Conservation (phyloP, 257 asterid species). For the Solanum chilense region DNA sequence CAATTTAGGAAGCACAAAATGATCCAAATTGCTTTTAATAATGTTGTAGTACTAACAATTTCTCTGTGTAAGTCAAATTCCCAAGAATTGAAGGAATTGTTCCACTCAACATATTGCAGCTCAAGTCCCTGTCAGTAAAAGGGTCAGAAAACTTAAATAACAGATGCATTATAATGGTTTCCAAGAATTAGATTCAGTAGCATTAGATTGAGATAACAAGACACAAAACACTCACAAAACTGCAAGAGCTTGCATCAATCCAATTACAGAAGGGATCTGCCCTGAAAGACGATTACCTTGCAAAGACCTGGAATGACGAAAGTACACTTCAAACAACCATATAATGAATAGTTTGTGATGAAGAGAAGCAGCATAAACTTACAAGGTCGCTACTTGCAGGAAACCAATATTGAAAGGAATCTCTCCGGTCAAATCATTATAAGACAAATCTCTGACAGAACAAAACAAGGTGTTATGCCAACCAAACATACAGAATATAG, state of each 20-base stretch:
- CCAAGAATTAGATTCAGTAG: neutral
- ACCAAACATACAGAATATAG: neutral
- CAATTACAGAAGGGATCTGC: slow-evolving; percentile 79
- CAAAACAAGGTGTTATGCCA: neutral
- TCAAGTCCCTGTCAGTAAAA: slow-evolving; percentile 50
- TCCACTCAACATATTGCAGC: slow-evolving; percentile 84
- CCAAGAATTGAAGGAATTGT: slow-evolving; percentile 85
- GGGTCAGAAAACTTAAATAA: neutral
- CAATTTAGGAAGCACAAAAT: neutral
- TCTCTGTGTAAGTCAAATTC: slow-evolving; percentile 85
- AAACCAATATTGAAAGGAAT: slow-evolving; percentile 95
- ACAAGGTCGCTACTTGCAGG: slow-evolving; percentile 98
- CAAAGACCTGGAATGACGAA: slow-evolving; percentile 25
- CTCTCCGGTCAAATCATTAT: slow-evolving; percentile 65
- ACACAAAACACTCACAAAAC: slow-evolving; percentile 52
- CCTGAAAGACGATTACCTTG: slow-evolving; percentile 66
- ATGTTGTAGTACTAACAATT: slow-evolving; percentile 41
- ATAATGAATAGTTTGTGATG: neutral
- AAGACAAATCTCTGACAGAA: slow-evolving; percentile 76
- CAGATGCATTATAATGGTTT: neutral
- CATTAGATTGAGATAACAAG: neutral
- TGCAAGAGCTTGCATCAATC: slow-evolving; percentile 99
- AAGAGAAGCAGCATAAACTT: slow-evolving; percentile 15
- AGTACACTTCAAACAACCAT: neutral
- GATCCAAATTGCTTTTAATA: neutral